A percentile compares a stretch with the other conserved stretches of the same genome.
Conservation (phyloP, 352 stramenopile species). For the Phytophthora litchii region DNA sequence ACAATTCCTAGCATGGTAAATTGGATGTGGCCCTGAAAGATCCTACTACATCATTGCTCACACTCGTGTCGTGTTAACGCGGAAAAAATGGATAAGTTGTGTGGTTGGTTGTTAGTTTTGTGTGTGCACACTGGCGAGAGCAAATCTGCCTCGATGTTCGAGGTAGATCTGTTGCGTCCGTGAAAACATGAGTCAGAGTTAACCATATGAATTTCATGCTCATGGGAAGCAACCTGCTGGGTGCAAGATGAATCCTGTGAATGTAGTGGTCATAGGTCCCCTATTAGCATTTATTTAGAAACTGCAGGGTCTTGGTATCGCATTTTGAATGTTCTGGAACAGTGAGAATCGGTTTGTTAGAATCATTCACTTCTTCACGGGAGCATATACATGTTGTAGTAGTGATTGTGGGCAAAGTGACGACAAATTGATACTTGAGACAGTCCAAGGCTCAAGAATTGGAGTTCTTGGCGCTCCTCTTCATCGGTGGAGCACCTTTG, state of each 20-base stretch:
- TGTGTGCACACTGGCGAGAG: neutral
- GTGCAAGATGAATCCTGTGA: no score
- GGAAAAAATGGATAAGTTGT: conserved; percentile 2
- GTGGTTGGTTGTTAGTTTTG: no score
- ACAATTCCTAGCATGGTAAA: neutral
- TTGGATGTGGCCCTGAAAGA: no score
- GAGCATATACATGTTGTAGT: no score
- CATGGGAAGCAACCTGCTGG: neutral
- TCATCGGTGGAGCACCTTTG: conserved; percentile 2
- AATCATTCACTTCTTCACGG: no score
- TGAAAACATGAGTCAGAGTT: no score
- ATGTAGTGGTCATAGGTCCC: no score
- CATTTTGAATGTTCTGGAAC: neutral
- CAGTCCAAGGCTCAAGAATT: conserved; percentile 13
- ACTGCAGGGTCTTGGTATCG: neutral
- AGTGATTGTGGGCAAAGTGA: neutral
- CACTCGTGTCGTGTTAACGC: neutral
- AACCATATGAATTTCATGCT: conserved; percentile 7
- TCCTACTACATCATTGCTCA: no score
- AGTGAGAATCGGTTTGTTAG: neutral
- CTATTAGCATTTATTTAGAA: no score
- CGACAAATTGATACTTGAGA: conserved; percentile 7
- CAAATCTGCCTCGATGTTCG: neutral
- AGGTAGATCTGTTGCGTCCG: neutral
- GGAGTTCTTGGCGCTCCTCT: conserved; percentile 3